Conservation (phyloP, 2,329 filamentous ascomycete species). For the Sodiomyces alkalinus region DNA sequence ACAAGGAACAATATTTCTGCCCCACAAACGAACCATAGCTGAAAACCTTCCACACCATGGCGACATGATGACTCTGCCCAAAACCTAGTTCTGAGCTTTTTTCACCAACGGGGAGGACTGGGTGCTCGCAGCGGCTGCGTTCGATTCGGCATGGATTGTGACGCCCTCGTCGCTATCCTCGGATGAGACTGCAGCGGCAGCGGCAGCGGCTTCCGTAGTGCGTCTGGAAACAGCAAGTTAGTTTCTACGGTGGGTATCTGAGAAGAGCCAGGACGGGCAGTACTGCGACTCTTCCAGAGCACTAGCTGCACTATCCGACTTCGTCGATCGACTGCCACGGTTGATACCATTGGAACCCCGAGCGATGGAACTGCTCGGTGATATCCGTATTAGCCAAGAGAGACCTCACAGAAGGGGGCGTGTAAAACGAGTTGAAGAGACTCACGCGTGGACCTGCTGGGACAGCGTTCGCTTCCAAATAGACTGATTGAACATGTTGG, state of each 20-base stretch:
- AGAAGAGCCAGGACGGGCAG: slow-evolving; percentile 1
- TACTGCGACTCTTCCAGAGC: slow-evolving; percentile 8
- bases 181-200: slow-evolving; percentile 23
- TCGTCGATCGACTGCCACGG: too few species aligned
- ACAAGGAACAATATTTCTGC: too few species aligned
- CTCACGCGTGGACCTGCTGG: too few species aligned
- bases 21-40: too few species aligned
- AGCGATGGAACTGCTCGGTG: too few species aligned
- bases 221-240: slow-evolving; percentile 13
- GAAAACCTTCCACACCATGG: too few species aligned
- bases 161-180: slow-evolving; percentile 36
- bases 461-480: slow-evolving; percentile 22
- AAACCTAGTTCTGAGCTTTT: slow-evolving; percentile 14
- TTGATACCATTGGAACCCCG: too few species aligned
- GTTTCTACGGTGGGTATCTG: slow-evolving; percentile 10
- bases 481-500: slow-evolving; percentile 27
- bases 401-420: too few species aligned
- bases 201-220: slow-evolving; percentile 3
- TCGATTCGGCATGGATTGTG: slow-evolving; percentile 37
- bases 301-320: too few species aligned
- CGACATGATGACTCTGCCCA: slow-evolving; percentile 1
- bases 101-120: slow-evolving; percentile 33
- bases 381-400: too few species aligned
- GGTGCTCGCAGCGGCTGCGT: slow-evolving; percentile 26
- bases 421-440: too few species aligned